Base-by-base conservation (phyloP, 305 asterid species). In the Withania somnifera region DNA sequence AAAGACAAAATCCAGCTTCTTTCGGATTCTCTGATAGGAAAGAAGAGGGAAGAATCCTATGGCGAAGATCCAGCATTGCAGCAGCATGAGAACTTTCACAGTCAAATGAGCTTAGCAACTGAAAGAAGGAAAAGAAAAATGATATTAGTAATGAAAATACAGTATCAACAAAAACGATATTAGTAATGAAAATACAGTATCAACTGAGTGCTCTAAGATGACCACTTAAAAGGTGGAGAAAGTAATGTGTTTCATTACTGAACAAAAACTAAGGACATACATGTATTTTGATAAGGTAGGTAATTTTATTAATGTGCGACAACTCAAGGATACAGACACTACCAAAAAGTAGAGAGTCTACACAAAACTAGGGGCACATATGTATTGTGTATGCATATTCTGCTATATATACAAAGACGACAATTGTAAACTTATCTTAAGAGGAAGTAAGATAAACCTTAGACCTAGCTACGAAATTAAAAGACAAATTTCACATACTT, bases 1-100 rank as follows among this genome's bases (percentile, higher is more conserved):
- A 93, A 84, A 95, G 95, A 85, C 97, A 95, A 85, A 94, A 93
- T 30, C 97, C 98, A 88, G 98, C 98, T 91, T 94, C 98, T 89
- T 89, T 90, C 61, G 97, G 97, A 87, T 94, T 89, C 88, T 91
- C 94, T 34, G 93, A 90, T 63, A 94, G 93, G 85, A 94, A 94
- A 66, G 87, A 89, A 68, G 97, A 97, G 79, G 98, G 99, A 82
- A 96, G 98, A 87, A 96, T 93, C 92, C 98, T 89, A 89, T 91
- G 90, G 73, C 86, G 94, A 82, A 96, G 92, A 91, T 94, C 94
- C 75, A 84, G 88, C 98, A 96, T 92, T 83, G 99, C 97, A 86
- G 94, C 93, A 86, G 90, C 96, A 86, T 88, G 98, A 87, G 93
- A 86, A 83, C 88, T 91, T 89, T 90, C 90, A 78, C 91, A 89